Conservation (phyloP, 371 early-diverging fungal species). For the Mortierella sp. region DNA sequence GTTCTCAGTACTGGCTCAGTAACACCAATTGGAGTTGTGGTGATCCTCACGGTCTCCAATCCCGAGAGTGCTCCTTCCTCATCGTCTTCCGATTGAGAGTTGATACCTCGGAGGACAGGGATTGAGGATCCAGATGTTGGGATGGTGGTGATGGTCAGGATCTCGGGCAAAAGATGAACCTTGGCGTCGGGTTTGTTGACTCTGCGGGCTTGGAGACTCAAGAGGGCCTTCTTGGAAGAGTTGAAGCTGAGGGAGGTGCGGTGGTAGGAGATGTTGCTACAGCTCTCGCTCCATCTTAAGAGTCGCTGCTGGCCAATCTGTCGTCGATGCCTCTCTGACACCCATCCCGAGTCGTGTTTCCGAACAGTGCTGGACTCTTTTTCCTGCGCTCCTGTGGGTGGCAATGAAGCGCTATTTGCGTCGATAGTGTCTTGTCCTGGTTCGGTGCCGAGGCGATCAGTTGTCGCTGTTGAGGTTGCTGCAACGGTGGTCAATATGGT, state of each 20-base stretch:
- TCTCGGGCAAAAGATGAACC: constrained; percentile 35
- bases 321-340: neutral
- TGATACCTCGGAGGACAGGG: too few relatives aligned
- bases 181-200: constrained; percentile 47
- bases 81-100: neutral
- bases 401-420: neutral
- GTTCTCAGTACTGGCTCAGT: too few relatives aligned
- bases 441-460: neutral
- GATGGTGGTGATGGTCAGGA: constrained; percentile 14
- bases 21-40: neutral
- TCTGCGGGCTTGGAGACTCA: constrained; percentile 47
- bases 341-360: neutral
- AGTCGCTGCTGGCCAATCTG: neutral
- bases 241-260: constrained; percentile 35
- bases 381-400: neutral
- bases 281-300: constrained; percentile 31
- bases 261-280: constrained; percentile 19
- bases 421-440: neutral
- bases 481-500: neutral
- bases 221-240: constrained; percentile 39
- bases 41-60: neutral
- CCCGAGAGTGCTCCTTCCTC: neutral
- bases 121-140: neutral
- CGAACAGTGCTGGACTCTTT: neutral
- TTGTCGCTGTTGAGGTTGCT: neutral